These are phyloP conservation scores for Ilex paraguariensis DNA, from an alignment of 305 asterid genomes.

Conservation along the genomic window DNA sequence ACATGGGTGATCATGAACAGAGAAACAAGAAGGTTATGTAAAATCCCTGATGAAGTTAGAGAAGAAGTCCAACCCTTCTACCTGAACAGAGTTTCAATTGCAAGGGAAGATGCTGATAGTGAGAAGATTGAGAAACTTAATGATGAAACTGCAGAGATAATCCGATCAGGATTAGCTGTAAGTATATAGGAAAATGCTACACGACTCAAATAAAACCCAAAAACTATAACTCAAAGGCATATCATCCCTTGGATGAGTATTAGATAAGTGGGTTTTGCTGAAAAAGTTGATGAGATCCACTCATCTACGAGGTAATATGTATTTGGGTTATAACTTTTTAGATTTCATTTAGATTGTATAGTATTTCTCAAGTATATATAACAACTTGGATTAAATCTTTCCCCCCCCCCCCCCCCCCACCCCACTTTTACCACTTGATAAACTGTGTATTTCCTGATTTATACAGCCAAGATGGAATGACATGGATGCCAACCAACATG, in stretches of 20 bases:
- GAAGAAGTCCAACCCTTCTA: constrained; percentile 67
- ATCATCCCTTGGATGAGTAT: too few species aligned
- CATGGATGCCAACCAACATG: constrained; percentile 93
- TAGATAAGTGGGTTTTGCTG: too few species aligned
- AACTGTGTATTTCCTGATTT: background rate
- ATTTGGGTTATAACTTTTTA: too few species aligned
- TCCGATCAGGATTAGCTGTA: constrained; percentile 66
- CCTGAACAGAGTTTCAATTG: constrained; percentile 45
- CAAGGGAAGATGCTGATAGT: constrained; percentile 38
- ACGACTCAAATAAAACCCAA: too few species aligned
- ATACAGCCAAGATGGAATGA: constrained; percentile 92
- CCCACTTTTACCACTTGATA: background rate
- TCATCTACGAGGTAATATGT: too few species aligned
- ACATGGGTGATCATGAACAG: constrained; percentile 91
- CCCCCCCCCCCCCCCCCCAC: too few species aligned
- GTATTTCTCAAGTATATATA: too few species aligned
- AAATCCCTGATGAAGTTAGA: constrained; percentile 79
- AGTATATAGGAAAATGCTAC: constrained; percentile 9
- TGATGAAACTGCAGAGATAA: constrained; percentile 48
- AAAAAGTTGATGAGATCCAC: too few species aligned
- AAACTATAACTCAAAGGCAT: too few species aligned
- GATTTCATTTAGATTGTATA: too few species aligned
- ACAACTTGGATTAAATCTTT: too few species aligned
- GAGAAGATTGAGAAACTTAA: constrained; percentile 62
- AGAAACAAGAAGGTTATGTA: constrained; percentile 81